Evolutionary conservation across 768 basidiomycete genomes (phyloP), one percentile per base, ranked within the genome.

Genomic region (Pleurotus eryngii): DNA sequence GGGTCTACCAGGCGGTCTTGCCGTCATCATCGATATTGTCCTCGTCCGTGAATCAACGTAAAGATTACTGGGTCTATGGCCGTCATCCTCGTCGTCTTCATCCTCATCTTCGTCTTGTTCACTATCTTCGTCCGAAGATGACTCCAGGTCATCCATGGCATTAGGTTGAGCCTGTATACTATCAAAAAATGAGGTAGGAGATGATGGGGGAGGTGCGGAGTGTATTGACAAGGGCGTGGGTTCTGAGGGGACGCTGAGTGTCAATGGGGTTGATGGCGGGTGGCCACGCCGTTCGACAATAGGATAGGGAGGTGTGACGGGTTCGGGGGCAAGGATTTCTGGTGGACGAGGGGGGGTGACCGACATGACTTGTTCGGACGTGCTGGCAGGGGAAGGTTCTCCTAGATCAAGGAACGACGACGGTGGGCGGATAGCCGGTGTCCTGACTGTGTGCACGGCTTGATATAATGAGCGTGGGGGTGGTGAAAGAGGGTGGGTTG

Each of bases 121-220:
- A 17, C 71, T 72, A 27, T 72, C 71, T 18, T 76, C 75, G 24
- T 79, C 81, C 18, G 82, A 83, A 20, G 84, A 82, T 26, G 84
- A 81, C 58, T 86, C 87, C 54, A 87, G 71, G 60, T 86, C 89
- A 62, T 89, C 86, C 82, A 90, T 83, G 22, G 82, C 86, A 68
- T 86, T 86, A 5, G 82, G 81, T 45, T 87, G 83, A 14, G 79
- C 72, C 62, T 90, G 86, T 46, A 90, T 84, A 59, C 73, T 81
- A 70, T 91, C 88, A 68, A 91, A 90, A 76, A 90, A 90, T 27
- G 83, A 82, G 22, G 83, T 80, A 0, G 86, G 82, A 12, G 87
- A 84, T 5, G 83, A 76, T 2, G 86, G 84, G 12, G 79, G 81
- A 12, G 87, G 86, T 35, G 82, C 85, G 43, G 84, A 83, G 57